Evolutionary conservation across 2,329 filamentous ascomycete species (phyloP).

Genomic region (Penicillium sumatraense): DNA sequence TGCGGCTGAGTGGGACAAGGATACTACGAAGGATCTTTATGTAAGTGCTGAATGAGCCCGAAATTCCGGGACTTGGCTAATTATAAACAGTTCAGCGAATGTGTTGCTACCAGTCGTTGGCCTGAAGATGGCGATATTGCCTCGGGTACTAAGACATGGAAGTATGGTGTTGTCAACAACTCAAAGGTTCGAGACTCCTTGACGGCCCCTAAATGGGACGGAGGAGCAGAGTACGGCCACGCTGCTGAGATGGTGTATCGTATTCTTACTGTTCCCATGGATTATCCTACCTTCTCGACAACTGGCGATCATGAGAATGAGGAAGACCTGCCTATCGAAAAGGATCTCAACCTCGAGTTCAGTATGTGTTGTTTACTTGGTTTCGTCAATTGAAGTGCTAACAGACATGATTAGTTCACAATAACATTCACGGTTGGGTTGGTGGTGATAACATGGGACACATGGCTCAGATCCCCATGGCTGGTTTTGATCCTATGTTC

Average conservation of each 20-base stretch:
- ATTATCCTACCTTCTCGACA: constrained; percentile 21
- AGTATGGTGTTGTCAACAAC: constrained; percentile 25
- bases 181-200: constrained; percentile 18
- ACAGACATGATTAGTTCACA: constrained; percentile 39
- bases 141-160: constrained; percentile 15
- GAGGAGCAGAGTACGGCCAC: constrained; percentile 14
- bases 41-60: not conserved
- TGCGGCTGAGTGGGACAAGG: constrained; percentile 1
- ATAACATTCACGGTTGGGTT: constrained; percentile 56
- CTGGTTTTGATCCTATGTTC: constrained; percentile 79
- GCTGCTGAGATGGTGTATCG: constrained; percentile 25
- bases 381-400: not conserved
- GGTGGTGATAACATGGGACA: constrained; percentile 63
- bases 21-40: not conserved
- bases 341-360: constrained; percentile 21
- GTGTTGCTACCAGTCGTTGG: constrained; percentile 31
- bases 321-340: constrained; percentile 8
- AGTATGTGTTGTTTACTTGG: constrained; percentile 38
- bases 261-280: constrained; percentile 17
- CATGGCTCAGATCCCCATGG: constrained; percentile 73
- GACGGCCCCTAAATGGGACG: constrained; percentile 11
- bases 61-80: not conserved
- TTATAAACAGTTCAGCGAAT: constrained; percentile 18
- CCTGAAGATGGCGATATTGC: constrained; percentile 16
- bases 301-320: constrained; percentile 27